Evolutionary conservation across 2,329 filamentous ascomycete species (phyloP), one percentile per base, ranked within the genome.

Genomic region (Colletotrichum lentis): DNA sequence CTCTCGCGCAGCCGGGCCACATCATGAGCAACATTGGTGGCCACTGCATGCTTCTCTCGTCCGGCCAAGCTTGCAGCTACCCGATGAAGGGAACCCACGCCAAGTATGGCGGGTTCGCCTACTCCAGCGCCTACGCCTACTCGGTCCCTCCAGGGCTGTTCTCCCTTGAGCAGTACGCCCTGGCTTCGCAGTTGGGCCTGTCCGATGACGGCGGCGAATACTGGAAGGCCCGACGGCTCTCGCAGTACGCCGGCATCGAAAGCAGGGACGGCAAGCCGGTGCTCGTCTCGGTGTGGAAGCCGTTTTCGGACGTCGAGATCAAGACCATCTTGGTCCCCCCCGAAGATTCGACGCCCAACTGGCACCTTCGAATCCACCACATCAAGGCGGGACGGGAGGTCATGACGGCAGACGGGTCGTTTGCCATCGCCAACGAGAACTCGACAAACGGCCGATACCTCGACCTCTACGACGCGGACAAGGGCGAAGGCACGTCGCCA

Each of bases 1-100:
- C 85, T 0, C 79, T 94, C 5, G 80, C 84, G 43, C 89, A 93
- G 55, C 91, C 91, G 0, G 86, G 90, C 0, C 91, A 94, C 74
- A 93, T 94, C 69, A 86, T 88, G 76, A 85, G 89, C 72, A 86
- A 88, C 70, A 84, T 88, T 20, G 91, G 90, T n/a, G 90, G 89
- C 0, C 91, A 94, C 76, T 90, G 88, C 53, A 91, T 94, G 83
- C 83, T 94, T 27, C 84, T 94, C 8, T 90, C 88, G 4, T 91
- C 89, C 0, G 91, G 92, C 1, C 91, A 95, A 76, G 90, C 89
- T n/a, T 94, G 91, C 77, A 90, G 91, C 76, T 94, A 94, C 75
- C 90, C 91, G 0, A 90, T 94, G 82, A 92, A 92, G 77, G 91
- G 90, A 62, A 92, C 91, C 0, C 91, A 94, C 76, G 90, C 91